Evolutionary conservation across 2,329 filamentous ascomycete species (phyloP), one percentile per base, ranked within the genome.

Genomic region (Talaromyces atroroseus): DNA sequence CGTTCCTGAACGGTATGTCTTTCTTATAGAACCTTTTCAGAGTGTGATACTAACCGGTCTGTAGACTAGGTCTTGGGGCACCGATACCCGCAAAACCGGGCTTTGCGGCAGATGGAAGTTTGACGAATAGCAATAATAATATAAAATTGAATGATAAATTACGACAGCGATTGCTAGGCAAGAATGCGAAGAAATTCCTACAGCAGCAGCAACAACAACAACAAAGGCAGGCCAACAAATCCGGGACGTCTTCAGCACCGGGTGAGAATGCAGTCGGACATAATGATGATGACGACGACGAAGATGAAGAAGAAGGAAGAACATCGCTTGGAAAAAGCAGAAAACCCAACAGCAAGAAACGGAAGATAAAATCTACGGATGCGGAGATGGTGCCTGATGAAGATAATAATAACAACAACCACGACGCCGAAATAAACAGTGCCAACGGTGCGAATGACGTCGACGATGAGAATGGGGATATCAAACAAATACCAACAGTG

Each of bases 1-100:
- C 38, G 76, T 78, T 3, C 79, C 80, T 21, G 80, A 83, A 64
- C 76, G 76, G 82, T 83, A 70, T 50, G 72, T 65, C 47, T 59
- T 34, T 40, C 2, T 36, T n/a, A 56, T n/a, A n/a, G n/a, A n/a
- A 11, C 21, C 46, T 32, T 54, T 32, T 42, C 36, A 47, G 24
- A 40, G 11, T 26, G 26, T 21, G 12, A 54, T 32, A 51, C 42
- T 52, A 53, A 59, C 52, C 47, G 47, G 38, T 51, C 44, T 55
- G 11, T 32, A 80, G 77, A 60, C 70, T 79, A 58, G 77, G 77
- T 34, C 64, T 79, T n/a, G 77, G 77, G 36, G 76, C 76, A 16
- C 72, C 76, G 8, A 64, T 77, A 47, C 76, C 77, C 18, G 49
- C 45, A 6, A 45, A 58, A 45, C 63, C 70, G 58, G 69, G 69